These are phyloP conservation scores for Letharia columbiana DNA, from an alignment of 495 filamentous ascomycete genomes.

Conservation along the genomic window DNA sequence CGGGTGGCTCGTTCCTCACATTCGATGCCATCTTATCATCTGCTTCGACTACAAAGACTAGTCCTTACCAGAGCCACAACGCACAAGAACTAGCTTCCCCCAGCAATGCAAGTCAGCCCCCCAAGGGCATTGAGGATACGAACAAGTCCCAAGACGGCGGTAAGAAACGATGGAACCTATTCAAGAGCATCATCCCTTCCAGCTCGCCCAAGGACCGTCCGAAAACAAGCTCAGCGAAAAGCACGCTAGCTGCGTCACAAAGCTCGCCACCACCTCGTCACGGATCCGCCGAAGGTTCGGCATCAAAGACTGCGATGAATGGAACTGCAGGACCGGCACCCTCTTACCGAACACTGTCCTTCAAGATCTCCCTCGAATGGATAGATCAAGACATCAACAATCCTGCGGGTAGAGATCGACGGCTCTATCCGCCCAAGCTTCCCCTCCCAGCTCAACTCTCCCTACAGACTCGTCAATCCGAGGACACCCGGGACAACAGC, in stretches of 20 bases:
- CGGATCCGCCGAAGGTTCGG: constrained; percentile 2
- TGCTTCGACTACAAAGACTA: constrained; percentile 33
- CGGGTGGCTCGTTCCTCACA: constrained; percentile 53
- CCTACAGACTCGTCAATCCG: constrained; percentile 24
- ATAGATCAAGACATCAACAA: constrained; percentile 49
- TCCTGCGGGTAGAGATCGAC: constrained; percentile 45
- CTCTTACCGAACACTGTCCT: constrained; percentile 55
- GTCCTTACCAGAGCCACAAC: constrained; percentile 34
- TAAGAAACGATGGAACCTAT: constrained; percentile 61
- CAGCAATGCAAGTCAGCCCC: constrained; percentile 18
- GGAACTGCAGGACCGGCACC: constrained; percentile 13
- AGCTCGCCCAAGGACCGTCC: constrained; percentile 26
- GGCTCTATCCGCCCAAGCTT: constrained; percentile 63
- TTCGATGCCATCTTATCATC: constrained; percentile 54
- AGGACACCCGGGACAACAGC: constrained; percentile 6
- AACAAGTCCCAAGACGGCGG: constrained; percentile 19
- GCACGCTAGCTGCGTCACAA: not conserved
- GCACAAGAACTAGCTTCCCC: constrained; percentile 30
- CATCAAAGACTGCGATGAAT: constrained; percentile 4
- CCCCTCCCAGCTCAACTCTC: constrained; percentile 60
- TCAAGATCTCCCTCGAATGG: constrained; percentile 76
- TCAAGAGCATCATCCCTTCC: constrained; percentile 54
- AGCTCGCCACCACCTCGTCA: not conserved
- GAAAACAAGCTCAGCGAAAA: constrained; percentile 6
- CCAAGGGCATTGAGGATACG: constrained; percentile 12